These are phyloP conservation scores for Rubia yunnanensis DNA, from an alignment of 257 asterid genomes.

Conservation along the genomic window DNA sequence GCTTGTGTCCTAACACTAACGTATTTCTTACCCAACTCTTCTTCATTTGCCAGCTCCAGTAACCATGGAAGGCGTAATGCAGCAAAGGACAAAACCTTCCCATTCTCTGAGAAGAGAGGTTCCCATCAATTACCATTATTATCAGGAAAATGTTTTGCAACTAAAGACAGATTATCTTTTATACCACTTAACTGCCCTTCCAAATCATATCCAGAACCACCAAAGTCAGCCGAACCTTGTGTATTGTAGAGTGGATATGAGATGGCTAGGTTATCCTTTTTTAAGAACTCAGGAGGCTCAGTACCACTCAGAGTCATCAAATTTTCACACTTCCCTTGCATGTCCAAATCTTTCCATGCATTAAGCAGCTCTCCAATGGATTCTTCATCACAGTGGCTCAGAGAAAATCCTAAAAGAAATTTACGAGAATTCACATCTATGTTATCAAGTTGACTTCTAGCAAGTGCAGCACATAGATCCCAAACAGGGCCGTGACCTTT, in stretches of 20 bases:
- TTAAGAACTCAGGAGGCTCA: slow-evolving; percentile 50
- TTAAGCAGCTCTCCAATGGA: slow-evolving; percentile 84
- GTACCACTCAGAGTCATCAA: slow-evolving; percentile 52
- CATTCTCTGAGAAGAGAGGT: slow-evolving; percentile 51
- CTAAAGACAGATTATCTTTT: slow-evolving; percentile 41
- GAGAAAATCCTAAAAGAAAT: slow-evolving; percentile 82
- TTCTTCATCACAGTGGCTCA: slow-evolving; percentile 95
- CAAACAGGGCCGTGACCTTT: slow-evolving; percentile 94
- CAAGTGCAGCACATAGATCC: slow-evolving; percentile 98
- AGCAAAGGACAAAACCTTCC: slow-evolving; percentile 61
- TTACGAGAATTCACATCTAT: slow-evolving; percentile 77
- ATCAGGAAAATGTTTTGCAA: slow-evolving; percentile 35
- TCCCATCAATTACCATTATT: slow-evolving; percentile 48
- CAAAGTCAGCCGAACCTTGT: slow-evolving; percentile 20
- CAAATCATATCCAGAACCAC: slow-evolving; percentile 27
- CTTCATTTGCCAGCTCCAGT: slow-evolving; percentile 50
- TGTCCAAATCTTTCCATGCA: slow-evolving; percentile 94
- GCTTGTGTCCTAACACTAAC: slow-evolving; percentile 57
- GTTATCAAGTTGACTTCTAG: slow-evolving; percentile 88
- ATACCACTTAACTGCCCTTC: slow-evolving; percentile 38
- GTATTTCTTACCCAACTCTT: slow-evolving; percentile 35
- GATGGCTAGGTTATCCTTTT: slow-evolving; percentile 29
- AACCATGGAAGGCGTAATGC: slow-evolving; percentile 77
- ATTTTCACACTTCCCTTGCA: slow-evolving; percentile 70
- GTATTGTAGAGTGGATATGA: slow-evolving; percentile 22